Conservation (phyloP, 345 rosid genomes). For the Nasturtium officinale region DNA sequence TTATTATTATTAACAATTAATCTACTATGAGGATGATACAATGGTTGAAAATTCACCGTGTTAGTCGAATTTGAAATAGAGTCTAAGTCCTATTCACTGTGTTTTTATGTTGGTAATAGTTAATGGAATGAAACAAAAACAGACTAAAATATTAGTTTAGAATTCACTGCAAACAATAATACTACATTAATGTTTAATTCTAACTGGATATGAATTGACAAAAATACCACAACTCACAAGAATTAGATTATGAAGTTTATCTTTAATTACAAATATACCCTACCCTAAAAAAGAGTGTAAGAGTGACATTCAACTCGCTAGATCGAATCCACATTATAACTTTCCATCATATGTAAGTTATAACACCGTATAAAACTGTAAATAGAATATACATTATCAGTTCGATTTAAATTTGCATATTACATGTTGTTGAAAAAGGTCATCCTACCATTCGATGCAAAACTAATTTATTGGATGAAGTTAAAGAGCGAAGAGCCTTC, state of each 20-base stretch:
- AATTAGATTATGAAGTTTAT: not conserved
- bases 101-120: not conserved
- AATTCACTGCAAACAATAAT: not conserved
- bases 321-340: not conserved
- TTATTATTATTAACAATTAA: not conserved
- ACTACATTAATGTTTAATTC: not conserved
- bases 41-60: not conserved
- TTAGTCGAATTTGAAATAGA: not conserved
- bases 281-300: not conserved
- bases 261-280: too few species aligned
- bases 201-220: not conserved
- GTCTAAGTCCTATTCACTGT: not conserved
- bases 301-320: not conserved
- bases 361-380: not conserved
- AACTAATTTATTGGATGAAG: conserved; percentile 15
- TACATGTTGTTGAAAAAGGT: not conserved
- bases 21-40: not conserved
- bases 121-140: not conserved
- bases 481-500: conserved; percentile 9
- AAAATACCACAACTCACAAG: not conserved
- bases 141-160: not conserved
- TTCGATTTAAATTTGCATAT: not conserved
- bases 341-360: not conserved
- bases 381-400: not conserved
- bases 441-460: conserved; percentile 16